A percentile compares a stretch with the other conserved stretches of the same genome.
Conservation (phyloP, 2,329 filamentous ascomycete species). For the Teratosphaeria destructans region DNA sequence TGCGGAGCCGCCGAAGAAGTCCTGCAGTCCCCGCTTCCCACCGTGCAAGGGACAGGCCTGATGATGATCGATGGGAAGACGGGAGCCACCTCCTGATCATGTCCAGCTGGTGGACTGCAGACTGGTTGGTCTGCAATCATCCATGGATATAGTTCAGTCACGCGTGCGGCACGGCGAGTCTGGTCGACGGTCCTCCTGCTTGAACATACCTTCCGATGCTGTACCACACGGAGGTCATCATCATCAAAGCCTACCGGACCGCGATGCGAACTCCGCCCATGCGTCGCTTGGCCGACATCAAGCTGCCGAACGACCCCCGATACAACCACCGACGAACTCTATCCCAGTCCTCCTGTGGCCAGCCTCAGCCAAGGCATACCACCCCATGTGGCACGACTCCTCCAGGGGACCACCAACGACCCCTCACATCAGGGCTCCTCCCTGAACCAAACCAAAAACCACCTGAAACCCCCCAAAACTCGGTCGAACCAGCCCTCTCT, state of each 20-base stretch:
- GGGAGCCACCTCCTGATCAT: too few species aligned
- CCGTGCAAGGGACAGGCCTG: background rate
- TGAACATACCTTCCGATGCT: too few species aligned
- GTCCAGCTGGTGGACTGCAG: background rate
- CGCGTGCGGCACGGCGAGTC: background rate
- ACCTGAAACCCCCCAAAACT: too few species aligned
- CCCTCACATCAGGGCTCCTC: too few species aligned
- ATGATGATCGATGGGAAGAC: background rate
- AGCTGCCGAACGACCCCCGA: background rate
- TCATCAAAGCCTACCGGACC: background rate
- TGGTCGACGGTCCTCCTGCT: background rate
- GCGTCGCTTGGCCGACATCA: background rate
- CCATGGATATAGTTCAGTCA: background rate
- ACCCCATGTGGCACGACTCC: too few species aligned
- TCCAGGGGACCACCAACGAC: too few species aligned
- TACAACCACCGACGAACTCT: background rate
- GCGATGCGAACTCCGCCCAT: background rate
- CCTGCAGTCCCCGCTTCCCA: background rate
- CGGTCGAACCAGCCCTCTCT: too few species aligned
- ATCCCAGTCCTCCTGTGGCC: background rate
- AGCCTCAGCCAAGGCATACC: background rate
- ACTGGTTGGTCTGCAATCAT: background rate
- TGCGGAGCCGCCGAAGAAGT: background rate
- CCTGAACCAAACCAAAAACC: too few species aligned
- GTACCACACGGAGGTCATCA: background rate